These are phyloP conservation scores for Fragaria ananassa DNA, from an alignment of 306 rosid genomes.

Conservation along the genomic window DNA sequence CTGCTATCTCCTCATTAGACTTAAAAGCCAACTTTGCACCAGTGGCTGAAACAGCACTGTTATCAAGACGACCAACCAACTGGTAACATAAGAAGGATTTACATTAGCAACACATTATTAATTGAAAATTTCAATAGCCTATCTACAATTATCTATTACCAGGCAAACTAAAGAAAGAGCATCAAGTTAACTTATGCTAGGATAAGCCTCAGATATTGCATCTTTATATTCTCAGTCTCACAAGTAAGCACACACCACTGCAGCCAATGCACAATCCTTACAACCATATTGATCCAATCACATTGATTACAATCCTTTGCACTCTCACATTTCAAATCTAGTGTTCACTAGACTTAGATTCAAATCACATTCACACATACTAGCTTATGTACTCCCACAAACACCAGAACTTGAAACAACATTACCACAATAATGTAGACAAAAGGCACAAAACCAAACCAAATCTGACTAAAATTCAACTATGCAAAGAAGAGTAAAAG, in stretches of 20 bases:
- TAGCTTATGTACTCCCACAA: neutral
- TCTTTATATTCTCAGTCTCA: neutral
- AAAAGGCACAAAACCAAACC: neutral
- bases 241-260: neutral
- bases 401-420: neutral
- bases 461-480: neutral
- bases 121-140: neutral
- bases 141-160: neutral
- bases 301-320: neutral
- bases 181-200: neutral
- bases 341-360: neutral
- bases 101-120: neutral
- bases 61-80: constrained; percentile 96
- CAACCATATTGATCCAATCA: neutral
- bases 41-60: constrained; percentile 90
- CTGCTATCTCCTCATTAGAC: constrained; percentile 81
- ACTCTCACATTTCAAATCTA: neutral
- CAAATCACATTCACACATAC: neutral
- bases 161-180: neutral
- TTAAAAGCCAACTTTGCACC: constrained; percentile 96
- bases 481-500: neutral
- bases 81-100: constrained; percentile 33
- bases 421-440: neutral
- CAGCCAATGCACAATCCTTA: neutral
- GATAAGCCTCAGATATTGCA: neutral